Evolutionary conservation across 139 green algal species (phyloP).

Genomic region (Tetratostichococcus sp.): DNA sequence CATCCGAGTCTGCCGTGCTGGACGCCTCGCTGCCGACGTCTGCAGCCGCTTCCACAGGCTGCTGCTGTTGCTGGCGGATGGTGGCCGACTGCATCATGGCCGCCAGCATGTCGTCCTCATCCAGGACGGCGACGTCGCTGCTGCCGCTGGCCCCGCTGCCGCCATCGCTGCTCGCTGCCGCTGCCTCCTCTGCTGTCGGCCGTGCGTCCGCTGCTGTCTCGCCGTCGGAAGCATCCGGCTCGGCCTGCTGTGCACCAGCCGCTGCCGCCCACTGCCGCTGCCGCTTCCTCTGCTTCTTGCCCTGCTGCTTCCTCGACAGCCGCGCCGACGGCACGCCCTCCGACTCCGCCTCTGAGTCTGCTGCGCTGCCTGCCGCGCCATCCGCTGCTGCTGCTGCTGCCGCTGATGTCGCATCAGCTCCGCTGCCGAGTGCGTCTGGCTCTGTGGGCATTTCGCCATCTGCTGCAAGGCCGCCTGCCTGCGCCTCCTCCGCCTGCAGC

Average conservation of each 20-base stretch:
- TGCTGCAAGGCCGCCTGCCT: background rate
- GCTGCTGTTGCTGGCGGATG: background rate
- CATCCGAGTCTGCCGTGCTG: background rate
- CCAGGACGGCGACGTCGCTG: slow-evolving; percentile 24
- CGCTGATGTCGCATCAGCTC: background rate
- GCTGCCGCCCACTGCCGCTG: background rate
- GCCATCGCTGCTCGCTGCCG: background rate
- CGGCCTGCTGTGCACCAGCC: background rate
- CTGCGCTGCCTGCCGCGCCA: background rate
- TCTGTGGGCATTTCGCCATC: background rate
- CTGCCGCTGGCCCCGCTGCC: slow-evolving; percentile 13
- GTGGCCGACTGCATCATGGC: slow-evolving; percentile 27
- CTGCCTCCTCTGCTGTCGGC: slow-evolving; percentile 3
- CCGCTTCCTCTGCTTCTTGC: background rate
- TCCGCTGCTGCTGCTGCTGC: background rate
- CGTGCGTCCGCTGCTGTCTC: background rate
- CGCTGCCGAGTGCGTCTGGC: background rate
- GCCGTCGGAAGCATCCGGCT: background rate
- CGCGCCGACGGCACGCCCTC: background rate
- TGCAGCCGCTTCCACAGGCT: background rate
- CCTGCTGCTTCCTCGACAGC: background rate
- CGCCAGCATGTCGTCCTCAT: slow-evolving; percentile 58
- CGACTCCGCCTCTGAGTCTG: background rate
- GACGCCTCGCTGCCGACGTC: no score
- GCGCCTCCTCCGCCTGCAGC: slow-evolving; percentile 52